A percentile compares a stretch with the other conserved stretches of the same genome.
Evolutionary conservation across 2,329 filamentous ascomycete species (phyloP).

Genomic region (Aurifilum marmelostoma): DNA sequence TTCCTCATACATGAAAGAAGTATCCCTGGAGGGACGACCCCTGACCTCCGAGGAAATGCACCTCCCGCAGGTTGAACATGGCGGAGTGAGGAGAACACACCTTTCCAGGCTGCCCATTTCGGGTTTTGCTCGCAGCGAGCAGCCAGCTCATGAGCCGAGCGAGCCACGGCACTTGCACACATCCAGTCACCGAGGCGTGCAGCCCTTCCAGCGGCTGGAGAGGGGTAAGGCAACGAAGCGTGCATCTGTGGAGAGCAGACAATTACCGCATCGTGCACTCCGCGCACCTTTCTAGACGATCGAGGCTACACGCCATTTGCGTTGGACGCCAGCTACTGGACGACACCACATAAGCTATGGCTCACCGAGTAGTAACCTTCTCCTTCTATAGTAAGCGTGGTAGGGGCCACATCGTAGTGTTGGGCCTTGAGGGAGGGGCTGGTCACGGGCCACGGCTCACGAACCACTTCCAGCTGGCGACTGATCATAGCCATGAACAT

Average conservation of each 20-base stretch:
- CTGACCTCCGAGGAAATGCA: conserved; percentile 16
- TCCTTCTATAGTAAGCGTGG: too few species aligned
- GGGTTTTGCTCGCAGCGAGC: neutral
- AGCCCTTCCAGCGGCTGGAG: neutral
- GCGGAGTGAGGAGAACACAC: conserved; percentile 5
- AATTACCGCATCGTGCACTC: neutral
- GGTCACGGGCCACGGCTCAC: neutral
- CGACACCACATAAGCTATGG: neutral
- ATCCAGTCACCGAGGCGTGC: neutral
- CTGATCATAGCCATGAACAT: neutral
- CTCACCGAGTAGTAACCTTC: neutral
- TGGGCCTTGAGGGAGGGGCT: neutral
- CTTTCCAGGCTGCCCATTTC: neutral
- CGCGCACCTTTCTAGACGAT: neutral
- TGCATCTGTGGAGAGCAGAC: neutral
- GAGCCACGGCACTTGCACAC: neutral
- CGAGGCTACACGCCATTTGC: neutral
- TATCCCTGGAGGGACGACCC: neutral
- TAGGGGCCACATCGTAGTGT: neutral
- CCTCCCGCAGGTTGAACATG: neutral
- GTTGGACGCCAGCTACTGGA: neutral
- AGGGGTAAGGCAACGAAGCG: neutral
- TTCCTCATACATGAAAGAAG: neutral
- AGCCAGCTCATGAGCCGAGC: neutral
- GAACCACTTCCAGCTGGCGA: neutral